These are phyloP conservation scores for Zychaea mexicana DNA, from an alignment of 371 early-diverging fungal genomes.

Conservation along the genomic window DNA sequence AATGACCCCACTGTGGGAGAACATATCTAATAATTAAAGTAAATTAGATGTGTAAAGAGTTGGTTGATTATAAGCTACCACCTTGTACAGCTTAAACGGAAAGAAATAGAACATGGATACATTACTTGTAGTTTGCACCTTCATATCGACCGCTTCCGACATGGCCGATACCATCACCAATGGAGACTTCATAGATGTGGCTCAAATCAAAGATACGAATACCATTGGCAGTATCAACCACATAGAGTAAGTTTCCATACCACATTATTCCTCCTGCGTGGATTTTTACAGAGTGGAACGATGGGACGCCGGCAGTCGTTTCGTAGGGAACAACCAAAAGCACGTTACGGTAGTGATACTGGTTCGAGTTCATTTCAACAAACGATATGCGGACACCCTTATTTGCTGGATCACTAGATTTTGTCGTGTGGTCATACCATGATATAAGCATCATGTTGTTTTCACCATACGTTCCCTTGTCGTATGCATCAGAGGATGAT, in stretches of 20 bases:
- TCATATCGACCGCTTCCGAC: slow-evolving; percentile 8
- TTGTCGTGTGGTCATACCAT: slow-evolving; percentile 6
- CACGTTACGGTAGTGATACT: slow-evolving; percentile 8
- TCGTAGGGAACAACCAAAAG: slow-evolving; percentile 7
- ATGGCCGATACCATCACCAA: slow-evolving; percentile 8
- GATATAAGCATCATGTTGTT: slow-evolving; percentile 8
- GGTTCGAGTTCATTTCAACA: neutral
- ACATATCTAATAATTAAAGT: neutral
- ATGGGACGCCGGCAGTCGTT: neutral
- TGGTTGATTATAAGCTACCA: no score
- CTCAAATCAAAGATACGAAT: slow-evolving; percentile 12
- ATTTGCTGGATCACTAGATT: neutral
- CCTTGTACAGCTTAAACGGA: neutral
- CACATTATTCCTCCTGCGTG: slow-evolving; percentile 15
- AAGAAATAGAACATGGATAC: neutral
- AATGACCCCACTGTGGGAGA: slow-evolving; percentile 9
- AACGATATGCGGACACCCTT: slow-evolving; percentile 16
- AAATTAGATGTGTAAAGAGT: neutral
- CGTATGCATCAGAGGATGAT: slow-evolving; percentile 12
- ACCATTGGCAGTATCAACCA: slow-evolving; percentile 10
- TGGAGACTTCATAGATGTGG: slow-evolving; percentile 10
- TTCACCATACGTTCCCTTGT: slow-evolving; percentile 8
- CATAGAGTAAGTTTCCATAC: slow-evolving; percentile 10
- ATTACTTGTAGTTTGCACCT: slow-evolving; percentile 12
- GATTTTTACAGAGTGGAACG: slow-evolving; percentile 9